These are phyloP conservation scores for Scytalidium sp. DNA, from an alignment of 2,329 filamentous ascomycete species.

Conservation along the genomic window DNA sequence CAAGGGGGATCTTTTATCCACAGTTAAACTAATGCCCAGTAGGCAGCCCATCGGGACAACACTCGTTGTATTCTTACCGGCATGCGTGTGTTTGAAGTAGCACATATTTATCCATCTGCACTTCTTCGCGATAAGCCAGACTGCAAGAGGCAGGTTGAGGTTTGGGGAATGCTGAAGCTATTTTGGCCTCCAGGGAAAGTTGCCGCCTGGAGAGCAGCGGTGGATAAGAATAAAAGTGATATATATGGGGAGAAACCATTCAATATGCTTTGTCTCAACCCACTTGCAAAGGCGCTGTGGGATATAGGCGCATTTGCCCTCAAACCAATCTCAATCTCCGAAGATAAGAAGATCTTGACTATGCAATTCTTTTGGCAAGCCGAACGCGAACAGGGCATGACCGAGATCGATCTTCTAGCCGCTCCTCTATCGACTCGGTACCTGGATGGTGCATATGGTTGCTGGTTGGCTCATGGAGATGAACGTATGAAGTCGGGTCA, in stretches of 20 bases:
- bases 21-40: background rate
- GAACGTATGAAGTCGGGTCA: slow-evolving; percentile 4
- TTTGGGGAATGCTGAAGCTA: slow-evolving; percentile 9
- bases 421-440: slow-evolving; percentile 7
- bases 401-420: slow-evolving; percentile 8
- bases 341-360: slow-evolving; percentile 10
- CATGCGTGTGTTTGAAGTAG: slow-evolving; percentile 7
- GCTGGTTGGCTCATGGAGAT: background rate
- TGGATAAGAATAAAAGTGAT: background rate
- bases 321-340: slow-evolving; percentile 11
- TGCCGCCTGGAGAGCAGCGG: slow-evolving; percentile 12
- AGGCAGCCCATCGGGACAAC: slow-evolving; percentile 5
- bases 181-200: slow-evolving; percentile 13
- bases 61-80: slow-evolving; percentile 10
- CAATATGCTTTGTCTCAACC: background rate
- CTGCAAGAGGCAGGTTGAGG: background rate
- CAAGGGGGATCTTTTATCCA: background rate
- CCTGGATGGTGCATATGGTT: slow-evolving; percentile 4
- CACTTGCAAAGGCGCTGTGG: background rate
- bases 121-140: slow-evolving; percentile 3
- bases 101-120: slow-evolving; percentile 12
- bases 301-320: slow-evolving; percentile 11
- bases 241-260: background rate
- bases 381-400: background rate
- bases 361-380: slow-evolving; percentile 13